These are phyloP conservation scores for Diplodia mutila DNA, from an alignment of 2,329 filamentous ascomycete species.

Conservation along the genomic window DNA sequence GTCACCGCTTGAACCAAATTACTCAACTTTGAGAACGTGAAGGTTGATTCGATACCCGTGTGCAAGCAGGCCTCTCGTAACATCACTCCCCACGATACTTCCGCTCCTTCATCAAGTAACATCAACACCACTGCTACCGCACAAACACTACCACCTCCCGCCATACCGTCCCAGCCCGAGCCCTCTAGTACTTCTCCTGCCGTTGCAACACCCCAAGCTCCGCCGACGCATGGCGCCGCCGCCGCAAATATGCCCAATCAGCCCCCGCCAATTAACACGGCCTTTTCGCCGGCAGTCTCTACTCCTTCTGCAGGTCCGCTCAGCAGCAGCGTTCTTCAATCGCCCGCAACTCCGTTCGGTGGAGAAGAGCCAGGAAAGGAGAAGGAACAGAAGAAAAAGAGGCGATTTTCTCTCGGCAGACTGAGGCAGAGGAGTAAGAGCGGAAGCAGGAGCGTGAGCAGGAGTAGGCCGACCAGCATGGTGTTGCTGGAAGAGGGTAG, in stretches of 20 bases:
- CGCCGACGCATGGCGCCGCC: neutral
- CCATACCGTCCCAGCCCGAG: neutral
- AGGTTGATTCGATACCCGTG: conserved; percentile 24
- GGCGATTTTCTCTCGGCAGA: conserved; percentile 1
- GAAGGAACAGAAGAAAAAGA: conserved; percentile 14
- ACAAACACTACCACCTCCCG: conserved; percentile 2
- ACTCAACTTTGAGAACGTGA: conserved; percentile 19
- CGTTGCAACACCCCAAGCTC: neutral
- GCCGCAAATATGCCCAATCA: neutral
- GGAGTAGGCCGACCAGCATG: conserved; percentile 13
- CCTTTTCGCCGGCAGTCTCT: neutral
- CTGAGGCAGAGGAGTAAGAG: conserved; percentile 12
- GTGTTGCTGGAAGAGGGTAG: neutral
- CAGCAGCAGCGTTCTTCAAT: neutral
- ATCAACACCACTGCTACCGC: neutral
- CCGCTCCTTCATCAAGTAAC: conserved; percentile 8
- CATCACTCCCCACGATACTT: conserved; percentile 9
- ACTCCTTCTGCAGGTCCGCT: neutral
- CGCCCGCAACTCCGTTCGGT: neutral
- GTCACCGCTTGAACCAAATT: conserved; percentile 11
- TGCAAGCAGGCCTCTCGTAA: conserved; percentile 21
- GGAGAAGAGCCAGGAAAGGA: neutral
- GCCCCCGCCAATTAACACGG: neutral
- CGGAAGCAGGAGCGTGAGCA: conserved; percentile 7
- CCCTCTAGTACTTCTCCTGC: neutral